phyloP scores from a whole-genome alignment of 2,329 filamentous ascomycete genomes.

The Chaetomium olivaceum region DNA sequence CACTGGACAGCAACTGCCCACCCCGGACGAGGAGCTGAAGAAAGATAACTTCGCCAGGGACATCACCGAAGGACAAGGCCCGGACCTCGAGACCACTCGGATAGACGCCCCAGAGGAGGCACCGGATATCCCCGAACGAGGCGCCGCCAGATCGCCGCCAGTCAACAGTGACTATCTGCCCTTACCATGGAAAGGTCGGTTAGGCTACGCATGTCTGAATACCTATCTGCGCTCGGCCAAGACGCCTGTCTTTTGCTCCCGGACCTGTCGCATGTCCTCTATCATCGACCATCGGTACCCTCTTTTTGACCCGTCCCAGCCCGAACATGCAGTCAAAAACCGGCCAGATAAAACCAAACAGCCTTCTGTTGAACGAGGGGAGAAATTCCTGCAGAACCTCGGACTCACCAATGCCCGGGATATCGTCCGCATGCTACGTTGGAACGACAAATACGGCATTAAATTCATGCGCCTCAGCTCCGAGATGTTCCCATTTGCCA shows the following conservation, averaged over 20 bases:
- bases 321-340: conserved; percentile 82
- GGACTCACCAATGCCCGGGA: conserved; percentile 82
- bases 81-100: conserved; percentile 20
- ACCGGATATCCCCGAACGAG: conserved; percentile 38
- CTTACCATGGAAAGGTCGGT: conserved; percentile 82
- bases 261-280: conserved; percentile 87
- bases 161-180: conserved; percentile 83
- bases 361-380: conserved; percentile 65
- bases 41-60: conserved; percentile 21
- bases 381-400: conserved; percentile 72
- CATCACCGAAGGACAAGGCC: conserved; percentile 29
- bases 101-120: conserved; percentile 20
- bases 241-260: conserved; percentile 83
- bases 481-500: conserved; percentile 97
- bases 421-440: conserved; percentile 79
- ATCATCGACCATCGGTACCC: conserved; percentile 89
- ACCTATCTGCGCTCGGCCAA: conserved; percentile 83
- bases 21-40: conserved; percentile 31
- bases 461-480: conserved; percentile 90
- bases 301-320: conserved; percentile 70
- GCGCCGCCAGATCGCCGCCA: conserved; percentile 64
- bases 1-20: conserved; percentile 4
- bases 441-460: conserved; percentile 92
- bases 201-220: conserved; percentile 91
- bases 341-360: conserved; percentile 73